Percentiles rank a stretch among this genome's conserved stretches.
Evolutionary conservation across 768 basidiomycete genomes (phyloP).

Genomic region (Leccinum longicurvipes): DNA sequence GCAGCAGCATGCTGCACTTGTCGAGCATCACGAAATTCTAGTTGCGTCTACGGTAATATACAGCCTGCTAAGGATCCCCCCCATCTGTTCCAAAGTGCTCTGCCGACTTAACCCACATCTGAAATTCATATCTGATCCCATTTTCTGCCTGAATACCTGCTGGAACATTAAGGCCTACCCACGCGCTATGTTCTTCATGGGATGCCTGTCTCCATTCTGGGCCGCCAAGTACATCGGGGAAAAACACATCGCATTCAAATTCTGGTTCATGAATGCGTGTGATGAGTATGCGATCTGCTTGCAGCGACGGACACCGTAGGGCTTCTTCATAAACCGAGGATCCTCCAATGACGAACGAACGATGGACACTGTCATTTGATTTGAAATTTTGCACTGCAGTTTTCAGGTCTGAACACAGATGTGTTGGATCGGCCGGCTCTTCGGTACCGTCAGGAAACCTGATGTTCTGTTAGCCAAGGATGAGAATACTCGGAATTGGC

Average conservation of each 20-base stretch:
- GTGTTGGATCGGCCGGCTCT: conserved; percentile 19
- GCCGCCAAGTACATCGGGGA: conserved; percentile 64
- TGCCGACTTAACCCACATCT: conserved; percentile 81
- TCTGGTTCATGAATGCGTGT: conserved; percentile 76
- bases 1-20: neutral
- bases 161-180: conserved; percentile 80
- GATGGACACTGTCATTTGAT: conserved; percentile 38
- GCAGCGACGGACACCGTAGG: conserved; percentile 41
- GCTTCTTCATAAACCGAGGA: conserved; percentile 75
- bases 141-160: conserved; percentile 78
- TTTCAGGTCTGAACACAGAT: conserved; percentile 26
- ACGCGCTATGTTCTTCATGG: conserved; percentile 63
- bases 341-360: conserved; percentile 90
- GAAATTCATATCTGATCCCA: conserved; percentile 82
- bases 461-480: conserved; percentile 4
- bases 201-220: conserved; percentile 54
- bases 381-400: conserved; percentile 15
- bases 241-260: conserved; percentile 85
- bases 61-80: neutral
- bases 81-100: conserved; percentile 5
- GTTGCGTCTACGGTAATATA: conserved; percentile 3
- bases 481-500: conserved; percentile 22
- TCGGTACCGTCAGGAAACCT: conserved; percentile 14
- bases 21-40: neutral
- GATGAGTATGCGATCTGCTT: conserved; percentile 79